These are phyloP conservation scores for Phytopythium litorale DNA, from an alignment of 352 stramenopile genomes.

Conservation along the genomic window DNA sequence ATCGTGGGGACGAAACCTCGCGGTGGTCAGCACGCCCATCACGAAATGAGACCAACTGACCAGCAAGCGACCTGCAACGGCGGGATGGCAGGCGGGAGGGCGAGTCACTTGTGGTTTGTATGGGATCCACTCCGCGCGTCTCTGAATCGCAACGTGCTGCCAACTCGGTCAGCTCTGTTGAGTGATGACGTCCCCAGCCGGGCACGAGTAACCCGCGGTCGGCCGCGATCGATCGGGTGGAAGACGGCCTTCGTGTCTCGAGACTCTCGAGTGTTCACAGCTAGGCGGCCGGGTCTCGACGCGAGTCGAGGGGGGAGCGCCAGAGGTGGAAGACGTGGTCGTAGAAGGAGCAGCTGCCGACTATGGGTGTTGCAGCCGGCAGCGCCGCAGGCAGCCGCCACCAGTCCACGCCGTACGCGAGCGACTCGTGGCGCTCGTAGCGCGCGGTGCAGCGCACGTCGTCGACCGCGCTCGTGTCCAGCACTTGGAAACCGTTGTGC, in stretches of 20 bases:
- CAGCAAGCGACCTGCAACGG: conserved; percentile 5
- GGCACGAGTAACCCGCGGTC: not conserved
- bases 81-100: not conserved
- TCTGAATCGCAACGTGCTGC: not conserved
- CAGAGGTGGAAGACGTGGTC: conserved; percentile 76
- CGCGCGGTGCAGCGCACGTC: conserved; percentile 11
- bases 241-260: not conserved
- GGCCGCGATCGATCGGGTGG: not conserved
- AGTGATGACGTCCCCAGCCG: not conserved
- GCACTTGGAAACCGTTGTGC: conserved; percentile 85
- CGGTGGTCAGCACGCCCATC: not conserved
- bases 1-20: not conserved
- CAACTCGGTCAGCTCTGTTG: not conserved
- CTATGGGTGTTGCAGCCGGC: conserved; percentile 28
- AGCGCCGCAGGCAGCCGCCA: conserved; percentile 46
- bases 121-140: not conserved
- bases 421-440: conserved; percentile 66
- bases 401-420: conserved; percentile 87
- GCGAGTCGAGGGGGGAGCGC: conserved; percentile 17
- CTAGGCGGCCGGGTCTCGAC: not conserved
- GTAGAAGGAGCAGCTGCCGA: conserved; percentile 83
- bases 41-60: not conserved
- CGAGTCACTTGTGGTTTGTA: not conserved
- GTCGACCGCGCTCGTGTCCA: conserved; percentile 17
- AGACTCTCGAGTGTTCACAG: too few relatives aligned